Evolutionary conservation across 2,329 filamentous ascomycete species (phyloP), one percentile per base, ranked within the genome.

Genomic region (Clarireedia sp.): DNA sequence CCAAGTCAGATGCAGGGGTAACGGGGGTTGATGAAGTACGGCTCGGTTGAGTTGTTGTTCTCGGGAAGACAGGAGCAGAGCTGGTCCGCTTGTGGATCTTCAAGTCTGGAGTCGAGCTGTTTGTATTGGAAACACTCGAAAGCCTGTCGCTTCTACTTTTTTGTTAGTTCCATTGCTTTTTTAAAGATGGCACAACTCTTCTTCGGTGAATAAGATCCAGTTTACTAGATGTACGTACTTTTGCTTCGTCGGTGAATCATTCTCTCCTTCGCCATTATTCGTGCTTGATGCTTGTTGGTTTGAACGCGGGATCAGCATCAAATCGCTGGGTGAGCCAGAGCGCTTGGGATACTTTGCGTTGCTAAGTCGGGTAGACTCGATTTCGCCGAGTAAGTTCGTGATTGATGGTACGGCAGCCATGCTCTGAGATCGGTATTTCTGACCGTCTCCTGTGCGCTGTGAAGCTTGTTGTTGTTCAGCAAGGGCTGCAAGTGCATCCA

Each of bases 281-380:
- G 64, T 66, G 38, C 60, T 57, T 10, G 66, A 54, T 47, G 46
- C 58, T 10, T 65, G 63, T 14, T 62, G 46, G 24, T 60, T 54
- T 4, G 61, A 54, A 3, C 67, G 60, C 52, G 63, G 67, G 54
- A 69, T 68, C 1, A 69, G 46, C 24, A 69, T 64, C 2, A 65
- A 64, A 55, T 69, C 67, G 45, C 63, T 67, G n/a, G 68, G 68
- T 5, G 68, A 69, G 21, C 60, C 55, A 26, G 66, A 40, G 9
- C 40, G 26, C 48, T 51, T 38, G 43, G 23, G 10, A 33, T 12
- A 12, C 4, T 14, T 33, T 33, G 29, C 12, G 12, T 33, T 23
- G 36, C 44, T 16, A 36, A 45, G 33, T 12, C 17, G 38, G n/a
- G 17, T 7, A 3, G 33, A 33, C 37, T 48, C 51, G 19, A 3